Conservation (phyloP, 2,329 filamentous ascomycete genomes). For the Ascochyta koolunga region DNA sequence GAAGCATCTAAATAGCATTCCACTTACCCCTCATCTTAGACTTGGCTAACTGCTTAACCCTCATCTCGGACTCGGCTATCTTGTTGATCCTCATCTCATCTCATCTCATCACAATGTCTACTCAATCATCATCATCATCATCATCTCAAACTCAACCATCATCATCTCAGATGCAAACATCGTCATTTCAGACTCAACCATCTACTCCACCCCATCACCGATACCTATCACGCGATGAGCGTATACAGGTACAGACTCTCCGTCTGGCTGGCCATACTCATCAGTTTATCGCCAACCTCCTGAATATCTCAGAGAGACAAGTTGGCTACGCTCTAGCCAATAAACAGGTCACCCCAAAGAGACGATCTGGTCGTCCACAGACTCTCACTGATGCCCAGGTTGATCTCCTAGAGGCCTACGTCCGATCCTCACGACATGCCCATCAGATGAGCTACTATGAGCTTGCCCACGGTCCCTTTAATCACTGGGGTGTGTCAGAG, state of each 20-base stretch:
- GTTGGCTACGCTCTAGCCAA: neutral
- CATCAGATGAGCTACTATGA: neutral
- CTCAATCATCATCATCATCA: too few relatives aligned
- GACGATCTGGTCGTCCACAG: neutral
- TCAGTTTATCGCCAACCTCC: neutral
- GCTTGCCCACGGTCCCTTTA: neutral
- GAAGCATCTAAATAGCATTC: too few relatives aligned
- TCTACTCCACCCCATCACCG: too few relatives aligned
- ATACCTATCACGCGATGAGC: constrained; percentile 1
- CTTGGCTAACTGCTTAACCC: too few relatives aligned
- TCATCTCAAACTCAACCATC: too few relatives aligned
- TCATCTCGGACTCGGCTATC: too few relatives aligned
- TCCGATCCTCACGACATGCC: neutral
- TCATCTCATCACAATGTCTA: too few relatives aligned
- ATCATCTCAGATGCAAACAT: too few relatives aligned
- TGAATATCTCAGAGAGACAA: neutral
- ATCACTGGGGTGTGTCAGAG: too few relatives aligned
- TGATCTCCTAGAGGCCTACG: neutral
- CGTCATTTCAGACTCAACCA: too few relatives aligned
- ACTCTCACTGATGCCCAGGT: neutral
- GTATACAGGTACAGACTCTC: neutral
- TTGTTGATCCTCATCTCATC: too few relatives aligned
- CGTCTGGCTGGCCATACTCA: neutral
- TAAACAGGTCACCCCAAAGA: neutral
- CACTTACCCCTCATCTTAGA: too few relatives aligned